These are phyloP conservation scores for Geoglossum glabrum DNA, from an alignment of 495 filamentous ascomycete genomes.

Conservation along the genomic window DNA sequence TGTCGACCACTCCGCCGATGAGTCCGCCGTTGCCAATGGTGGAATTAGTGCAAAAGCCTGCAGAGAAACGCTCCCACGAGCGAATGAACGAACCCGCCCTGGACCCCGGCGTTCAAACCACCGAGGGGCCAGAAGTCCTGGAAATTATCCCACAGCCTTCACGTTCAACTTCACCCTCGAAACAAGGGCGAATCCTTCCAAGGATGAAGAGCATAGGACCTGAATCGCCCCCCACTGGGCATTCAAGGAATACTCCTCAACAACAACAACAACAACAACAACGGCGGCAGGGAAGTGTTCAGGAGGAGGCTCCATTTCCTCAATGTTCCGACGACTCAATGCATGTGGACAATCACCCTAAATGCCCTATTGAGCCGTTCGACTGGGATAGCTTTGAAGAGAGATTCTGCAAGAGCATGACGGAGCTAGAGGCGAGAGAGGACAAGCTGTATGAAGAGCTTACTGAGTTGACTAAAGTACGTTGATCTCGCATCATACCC, in stretches of 20 bases:
- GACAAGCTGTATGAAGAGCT: slow-evolving; percentile 41
- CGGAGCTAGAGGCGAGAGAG: slow-evolving; percentile 37
- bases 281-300: background rate
- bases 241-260: background rate
- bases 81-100: background rate
- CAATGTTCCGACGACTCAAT: slow-evolving; percentile 1
- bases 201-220: background rate
- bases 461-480: slow-evolving; percentile 37
- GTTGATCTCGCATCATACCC: background rate
- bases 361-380: slow-evolving; percentile 16
- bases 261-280: background rate
- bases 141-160: background rate
- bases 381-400: slow-evolving; percentile 50
- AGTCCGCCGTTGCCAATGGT: background rate
- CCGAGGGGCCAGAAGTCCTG: background rate
- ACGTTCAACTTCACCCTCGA: background rate
- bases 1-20: background rate
- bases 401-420: slow-evolving; percentile 39
- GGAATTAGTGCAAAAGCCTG: background rate
- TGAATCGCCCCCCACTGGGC: background rate
- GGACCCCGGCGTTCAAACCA: background rate
- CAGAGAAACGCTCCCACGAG: background rate
- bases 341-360: background rate
- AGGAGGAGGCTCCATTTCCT: background rate
- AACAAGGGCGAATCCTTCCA: background rate